Percentiles rank a stretch among this genome's conserved stretches.
Evolutionary conservation across 495 filamentous ascomycete species (phyloP).

Genomic region (Tuber magnatum): DNA sequence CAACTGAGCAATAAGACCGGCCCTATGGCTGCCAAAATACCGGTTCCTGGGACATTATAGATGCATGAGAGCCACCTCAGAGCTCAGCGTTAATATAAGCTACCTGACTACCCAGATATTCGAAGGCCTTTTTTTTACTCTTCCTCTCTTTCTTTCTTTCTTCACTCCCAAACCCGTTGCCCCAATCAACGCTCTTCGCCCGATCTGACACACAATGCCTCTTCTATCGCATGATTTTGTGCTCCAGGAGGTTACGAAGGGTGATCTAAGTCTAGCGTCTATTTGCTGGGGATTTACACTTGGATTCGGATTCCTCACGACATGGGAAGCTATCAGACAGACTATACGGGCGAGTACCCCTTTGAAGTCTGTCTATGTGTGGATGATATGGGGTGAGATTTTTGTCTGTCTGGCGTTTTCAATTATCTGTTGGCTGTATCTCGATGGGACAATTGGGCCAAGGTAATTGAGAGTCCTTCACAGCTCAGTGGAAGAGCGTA

Average conservation of each 20-base stretch:
- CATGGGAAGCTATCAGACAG: conserved; percentile 43
- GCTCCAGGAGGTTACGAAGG: conserved; percentile 29
- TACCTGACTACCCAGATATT: neutral
- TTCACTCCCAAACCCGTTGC: neutral
- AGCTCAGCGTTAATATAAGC: neutral
- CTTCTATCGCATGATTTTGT: conserved; percentile 19
- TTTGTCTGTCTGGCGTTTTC: conserved; percentile 42
- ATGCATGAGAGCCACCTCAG: neutral
- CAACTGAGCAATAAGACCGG: neutral
- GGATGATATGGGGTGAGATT: conserved; percentile 47
- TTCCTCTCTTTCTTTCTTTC: neutral
- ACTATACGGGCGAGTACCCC: conserved; percentile 40
- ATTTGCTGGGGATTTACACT: conserved; percentile 45
- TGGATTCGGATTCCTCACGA: conserved; percentile 45
- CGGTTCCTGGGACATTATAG: neutral
- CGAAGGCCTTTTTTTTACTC: neutral
- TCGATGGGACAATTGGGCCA: conserved; percentile 41
- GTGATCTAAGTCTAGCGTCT: conserved; percentile 42
- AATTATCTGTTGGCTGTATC: conserved; percentile 43
- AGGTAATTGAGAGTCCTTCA: conserved; percentile 30
- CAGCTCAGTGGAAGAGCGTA: neutral
- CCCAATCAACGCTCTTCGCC: neutral
- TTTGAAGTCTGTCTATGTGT: conserved; percentile 40
- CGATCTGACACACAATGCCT: conserved; percentile 5
- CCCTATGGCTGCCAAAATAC: neutral